A percentile compares a stretch with the other conserved stretches of the same genome.
Conservation (phyloP, 345 rosid species). For the Syzygium oleosum region DNA sequence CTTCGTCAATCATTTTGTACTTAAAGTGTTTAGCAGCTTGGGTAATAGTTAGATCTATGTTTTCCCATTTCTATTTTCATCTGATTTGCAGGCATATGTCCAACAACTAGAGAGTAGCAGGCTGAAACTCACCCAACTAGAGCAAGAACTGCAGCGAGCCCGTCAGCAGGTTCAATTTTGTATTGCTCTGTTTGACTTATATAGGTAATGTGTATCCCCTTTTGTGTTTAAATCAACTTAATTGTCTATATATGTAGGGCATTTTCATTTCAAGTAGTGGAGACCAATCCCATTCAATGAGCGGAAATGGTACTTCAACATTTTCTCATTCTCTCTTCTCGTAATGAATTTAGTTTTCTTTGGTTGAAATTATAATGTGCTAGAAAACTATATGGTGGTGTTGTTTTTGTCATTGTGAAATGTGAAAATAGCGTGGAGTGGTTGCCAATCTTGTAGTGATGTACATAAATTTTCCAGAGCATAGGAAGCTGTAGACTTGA, state of each 20-base stretch:
- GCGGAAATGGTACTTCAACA: constrained; percentile 66
- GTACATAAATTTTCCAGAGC: not conserved
- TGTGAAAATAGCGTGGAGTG: not conserved
- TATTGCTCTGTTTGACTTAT: not conserved
- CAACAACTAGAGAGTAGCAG: constrained; percentile 87
- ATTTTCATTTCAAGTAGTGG: constrained; percentile 83
- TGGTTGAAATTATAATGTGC: not conserved
- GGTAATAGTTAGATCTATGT: not conserved
- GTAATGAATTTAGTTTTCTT: not conserved
- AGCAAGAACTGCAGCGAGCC: constrained; percentile 79
- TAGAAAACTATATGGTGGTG: not conserved
- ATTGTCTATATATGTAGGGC: constrained; percentile 30
- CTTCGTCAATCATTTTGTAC: not conserved
- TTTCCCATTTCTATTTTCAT: not conserved
- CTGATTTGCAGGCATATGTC: constrained; percentile 58
- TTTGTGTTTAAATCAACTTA: not conserved
- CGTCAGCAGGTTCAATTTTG: constrained; percentile 54
- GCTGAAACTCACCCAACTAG: constrained; percentile 56
- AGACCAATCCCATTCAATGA: constrained; percentile 77
- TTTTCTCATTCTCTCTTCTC: not conserved
- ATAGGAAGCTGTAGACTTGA: not conserved
- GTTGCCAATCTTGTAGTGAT: not conserved
- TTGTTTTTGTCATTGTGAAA: not conserved
- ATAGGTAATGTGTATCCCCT: not conserved
- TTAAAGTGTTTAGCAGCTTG: not conserved